A percentile compares a stretch with the other conserved stretches of the same genome.
phyloP scores from a whole-genome alignment of 108 stramenopile species.

The Schizochytrium sp. region DNA sequence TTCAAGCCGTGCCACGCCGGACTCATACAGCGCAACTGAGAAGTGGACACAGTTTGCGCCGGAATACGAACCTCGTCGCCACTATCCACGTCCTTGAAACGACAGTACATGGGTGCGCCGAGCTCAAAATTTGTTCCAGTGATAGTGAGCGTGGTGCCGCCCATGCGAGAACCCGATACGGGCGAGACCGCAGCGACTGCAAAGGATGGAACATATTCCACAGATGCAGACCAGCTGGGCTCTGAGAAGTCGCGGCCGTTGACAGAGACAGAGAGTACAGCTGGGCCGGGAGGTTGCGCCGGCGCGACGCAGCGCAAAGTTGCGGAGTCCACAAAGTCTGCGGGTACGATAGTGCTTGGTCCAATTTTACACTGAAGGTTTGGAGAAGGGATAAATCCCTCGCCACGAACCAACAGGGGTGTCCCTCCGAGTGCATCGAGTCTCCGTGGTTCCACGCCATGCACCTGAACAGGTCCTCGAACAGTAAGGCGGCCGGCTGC shows the following conservation, averaged over 20 bases:
- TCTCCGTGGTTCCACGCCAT: neutral
- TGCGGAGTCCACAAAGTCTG: neutral
- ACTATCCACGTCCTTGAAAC: neutral
- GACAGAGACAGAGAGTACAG: neutral
- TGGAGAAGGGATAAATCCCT: neutral
- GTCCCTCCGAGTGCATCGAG: neutral
- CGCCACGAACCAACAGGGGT: neutral
- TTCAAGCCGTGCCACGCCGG: too few species aligned
- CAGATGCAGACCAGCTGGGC: neutral
- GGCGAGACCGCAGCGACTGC: neutral
- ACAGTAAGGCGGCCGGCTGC: neutral
- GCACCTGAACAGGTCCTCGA: neutral
- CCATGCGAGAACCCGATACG: neutral
- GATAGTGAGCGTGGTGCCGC: neutral
- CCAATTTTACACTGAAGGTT: neutral
- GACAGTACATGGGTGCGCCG: neutral
- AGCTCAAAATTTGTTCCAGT: neutral
- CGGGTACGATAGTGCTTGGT: neutral
- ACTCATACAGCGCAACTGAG: neutral
- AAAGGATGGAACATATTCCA: neutral
- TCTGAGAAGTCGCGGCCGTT: neutral
- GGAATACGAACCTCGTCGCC: neutral
- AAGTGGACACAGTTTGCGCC: neutral
- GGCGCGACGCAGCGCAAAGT: neutral
- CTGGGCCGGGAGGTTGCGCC: neutral